Percentiles rank a stretch among this genome's conserved stretches.
Conservation (phyloP, 2,329 filamentous ascomycete genomes). For the Aspergillus tanneri region DNA sequence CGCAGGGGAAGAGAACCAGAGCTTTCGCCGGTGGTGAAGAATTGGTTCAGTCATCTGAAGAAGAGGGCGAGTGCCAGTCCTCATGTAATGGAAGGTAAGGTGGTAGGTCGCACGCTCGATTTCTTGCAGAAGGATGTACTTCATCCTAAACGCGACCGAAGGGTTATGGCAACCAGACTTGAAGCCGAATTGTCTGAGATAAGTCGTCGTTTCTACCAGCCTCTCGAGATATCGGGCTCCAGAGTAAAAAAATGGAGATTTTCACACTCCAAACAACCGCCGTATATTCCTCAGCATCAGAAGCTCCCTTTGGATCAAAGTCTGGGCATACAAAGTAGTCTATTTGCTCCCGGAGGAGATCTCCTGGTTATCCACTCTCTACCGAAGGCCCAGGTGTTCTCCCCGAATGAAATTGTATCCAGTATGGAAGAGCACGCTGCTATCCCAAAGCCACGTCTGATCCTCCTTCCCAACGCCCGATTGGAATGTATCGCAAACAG, state of each 20-base stretch:
- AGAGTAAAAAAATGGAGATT: too few species aligned
- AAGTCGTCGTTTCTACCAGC: constrained; percentile 5
- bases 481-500: constrained; percentile 16
- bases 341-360: constrained; percentile 13
- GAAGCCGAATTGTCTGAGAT: constrained; percentile 20
- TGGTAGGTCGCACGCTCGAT: constrained; percentile 26
- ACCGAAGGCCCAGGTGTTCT: constrained; percentile 7
- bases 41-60: constrained; percentile 17
- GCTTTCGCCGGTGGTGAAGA: constrained; percentile 13
- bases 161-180: constrained; percentile 21
- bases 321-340: not conserved
- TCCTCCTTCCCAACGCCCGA: not conserved
- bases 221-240: too few species aligned
- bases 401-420: constrained; percentile 6
- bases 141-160: constrained; percentile 20
- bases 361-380: constrained; percentile 10
- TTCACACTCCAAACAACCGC: too few species aligned
- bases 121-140: constrained; percentile 30
- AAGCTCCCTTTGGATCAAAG: not conserved
- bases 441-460: constrained; percentile 3
- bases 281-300: not conserved
- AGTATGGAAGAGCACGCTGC: not conserved
- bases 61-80: not conserved
- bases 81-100: constrained; percentile 19
- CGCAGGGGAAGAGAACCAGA: constrained; percentile 2